phyloP scores from a whole-genome alignment of 805 yeast genomes.

The Kodamaea fukazawae region DNA sequence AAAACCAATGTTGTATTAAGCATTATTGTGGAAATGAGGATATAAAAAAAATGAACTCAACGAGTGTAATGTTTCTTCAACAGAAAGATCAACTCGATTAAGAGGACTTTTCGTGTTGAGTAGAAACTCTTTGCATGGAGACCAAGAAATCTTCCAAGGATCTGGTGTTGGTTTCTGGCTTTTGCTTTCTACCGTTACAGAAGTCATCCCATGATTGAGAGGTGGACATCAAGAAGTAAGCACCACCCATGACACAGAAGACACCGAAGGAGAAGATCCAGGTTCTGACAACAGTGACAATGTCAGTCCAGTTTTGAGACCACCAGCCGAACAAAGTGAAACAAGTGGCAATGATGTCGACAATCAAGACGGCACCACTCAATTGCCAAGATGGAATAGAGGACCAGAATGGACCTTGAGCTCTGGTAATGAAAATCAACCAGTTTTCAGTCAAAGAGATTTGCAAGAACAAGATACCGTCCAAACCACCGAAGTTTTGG shows the following conservation, averaged over 20 bases:
- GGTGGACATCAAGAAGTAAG: slow-evolving; percentile 88
- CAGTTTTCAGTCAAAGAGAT: slow-evolving; percentile 95
- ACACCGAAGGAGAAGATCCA: slow-evolving; percentile 96
- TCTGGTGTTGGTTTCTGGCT: slow-evolving; percentile 58
- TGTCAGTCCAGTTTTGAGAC: slow-evolving; percentile 96
- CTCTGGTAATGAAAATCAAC: slow-evolving; percentile 95
- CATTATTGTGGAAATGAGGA: slow-evolving; percentile 7
- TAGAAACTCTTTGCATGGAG: slow-evolving; percentile 85
- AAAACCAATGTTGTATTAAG: slow-evolving; percentile 7
- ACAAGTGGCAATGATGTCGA: slow-evolving; percentile 88
- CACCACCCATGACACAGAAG: slow-evolving; percentile 95
- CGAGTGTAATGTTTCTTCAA: neutral
- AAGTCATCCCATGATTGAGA: slow-evolving; percentile 77
- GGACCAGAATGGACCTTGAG: slow-evolving; percentile 98
- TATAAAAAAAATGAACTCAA: slow-evolving; percentile 5
- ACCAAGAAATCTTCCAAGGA: slow-evolving; percentile 79
- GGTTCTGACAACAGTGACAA: slow-evolving; percentile 89
- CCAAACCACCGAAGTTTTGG: slow-evolving; percentile 93
- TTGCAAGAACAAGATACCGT: slow-evolving; percentile 87
- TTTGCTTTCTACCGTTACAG: slow-evolving; percentile 75
- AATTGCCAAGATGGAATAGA: slow-evolving; percentile 95
- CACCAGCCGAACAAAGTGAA: slow-evolving; percentile 96
- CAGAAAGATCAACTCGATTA: slow-evolving; percentile 25
- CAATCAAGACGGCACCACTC: slow-evolving; percentile 87
- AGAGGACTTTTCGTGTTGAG: slow-evolving; percentile 81